Base-by-base conservation (phyloP, 371 early-diverging fungal species). In the Batrachochytrium dendrobatidis region DNA sequence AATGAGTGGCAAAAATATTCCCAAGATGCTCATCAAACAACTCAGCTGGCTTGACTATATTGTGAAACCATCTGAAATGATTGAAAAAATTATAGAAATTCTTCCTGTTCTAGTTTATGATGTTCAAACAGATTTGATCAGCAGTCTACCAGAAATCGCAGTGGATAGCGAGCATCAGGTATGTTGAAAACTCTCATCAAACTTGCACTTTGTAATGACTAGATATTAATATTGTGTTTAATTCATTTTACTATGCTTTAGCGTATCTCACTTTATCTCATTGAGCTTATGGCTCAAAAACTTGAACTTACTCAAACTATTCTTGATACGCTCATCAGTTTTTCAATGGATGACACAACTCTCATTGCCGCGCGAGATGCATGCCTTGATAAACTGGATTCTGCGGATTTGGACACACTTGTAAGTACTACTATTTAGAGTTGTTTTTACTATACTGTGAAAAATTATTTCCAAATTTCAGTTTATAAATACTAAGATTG, bases 31-130 rank as follows among this genome's bases (percentile, higher is more conserved):
- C 28, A 63, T 91, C 35, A 84, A 87, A 43, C 90, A 91, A 60
- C 56, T 91, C 44, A 74, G 87, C 32, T 90, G 88, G 87, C 67
- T 89, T 30, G 89, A 89, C 60, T 81, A 89, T 55, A 77, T 90
- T 29, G 77, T 83, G 0, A 78, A 85, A 34, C 85, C 89, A 1
- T 74, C 73, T 12, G 62, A 63, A 17, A 68, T 91, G 34, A 70
- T 85, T 0, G 73, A 75, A 22, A 88, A 86, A 59, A 66, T 90
- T 20, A 63, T 88, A 7, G 91, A 90, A 71, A 83, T 83, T 12
- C 76, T 88, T 15, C 73, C 80, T 17, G 71, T 85, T 17, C 81
- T 84, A 12, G 82, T 88, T 8, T 32, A 76, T 5, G 69, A 81
- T 4, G 79, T 88, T 57, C 89, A 91, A 60, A 73, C 80, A 53